phyloP scores from a whole-genome alignment of 2,329 filamentous ascomycete species.

The Claviceps capensis region DNA sequence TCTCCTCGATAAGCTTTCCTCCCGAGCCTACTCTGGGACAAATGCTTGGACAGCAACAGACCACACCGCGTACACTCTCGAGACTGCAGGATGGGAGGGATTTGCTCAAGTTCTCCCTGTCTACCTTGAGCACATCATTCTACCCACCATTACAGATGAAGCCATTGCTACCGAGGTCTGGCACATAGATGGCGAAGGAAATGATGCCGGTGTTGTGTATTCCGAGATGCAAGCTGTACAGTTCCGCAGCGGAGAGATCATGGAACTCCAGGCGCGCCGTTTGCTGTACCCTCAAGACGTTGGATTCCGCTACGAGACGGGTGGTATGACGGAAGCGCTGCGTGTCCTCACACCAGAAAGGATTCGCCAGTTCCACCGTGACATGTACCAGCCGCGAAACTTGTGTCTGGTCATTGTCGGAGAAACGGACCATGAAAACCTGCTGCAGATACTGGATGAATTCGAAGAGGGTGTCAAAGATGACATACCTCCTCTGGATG shows the following conservation, averaged over 20 bases:
- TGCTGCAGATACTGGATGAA: constrained; percentile 67
- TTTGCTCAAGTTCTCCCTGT: constrained; percentile 90
- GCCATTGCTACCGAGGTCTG: constrained; percentile 93
- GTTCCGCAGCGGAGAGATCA: constrained; percentile 70
- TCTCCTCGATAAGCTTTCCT: constrained; percentile 85
- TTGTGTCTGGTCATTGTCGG: constrained; percentile 85
- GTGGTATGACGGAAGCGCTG: constrained; percentile 86
- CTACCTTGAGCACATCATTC: constrained; percentile 85
- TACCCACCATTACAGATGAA: constrained; percentile 84
- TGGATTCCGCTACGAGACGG: constrained; percentile 96
- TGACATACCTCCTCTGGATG: constrained; percentile 60
- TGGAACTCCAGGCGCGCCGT: constrained; percentile 69
- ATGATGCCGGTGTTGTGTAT: constrained; percentile 95
- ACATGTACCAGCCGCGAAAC: constrained; percentile 98
- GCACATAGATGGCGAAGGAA: constrained; percentile 83
- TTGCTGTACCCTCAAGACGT: constrained; percentile 78
- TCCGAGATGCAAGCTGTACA: constrained; percentile 97
- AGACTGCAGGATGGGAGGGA: constrained; percentile 92
- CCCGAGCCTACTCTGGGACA: constrained; percentile 81
- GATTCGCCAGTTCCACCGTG: constrained; percentile 85
- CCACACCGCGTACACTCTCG: constrained; percentile 89
- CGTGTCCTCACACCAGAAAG: constrained; percentile 75
- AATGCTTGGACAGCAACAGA: constrained; percentile 97
- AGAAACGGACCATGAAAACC: constrained; percentile 69
- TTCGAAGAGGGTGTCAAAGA: constrained; percentile 82